Evolutionary conservation across 164 flowering plant species (phyloP), one percentile per base, ranked within the genome.

Genomic region (Pachysandra terminalis): DNA sequence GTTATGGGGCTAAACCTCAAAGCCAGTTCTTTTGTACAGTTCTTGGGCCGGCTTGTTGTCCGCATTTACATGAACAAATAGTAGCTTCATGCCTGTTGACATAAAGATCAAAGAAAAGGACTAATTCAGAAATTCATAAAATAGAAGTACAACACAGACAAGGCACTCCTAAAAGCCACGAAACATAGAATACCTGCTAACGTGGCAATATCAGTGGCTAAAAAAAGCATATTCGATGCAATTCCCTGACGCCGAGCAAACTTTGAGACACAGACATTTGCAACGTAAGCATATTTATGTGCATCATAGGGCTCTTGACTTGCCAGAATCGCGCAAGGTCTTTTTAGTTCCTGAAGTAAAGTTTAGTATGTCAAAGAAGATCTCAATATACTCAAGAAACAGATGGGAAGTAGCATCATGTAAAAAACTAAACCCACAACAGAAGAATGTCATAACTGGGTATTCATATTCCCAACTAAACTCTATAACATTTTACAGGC

Each of bases 201-300:
- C 45, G 72, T 59, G 45, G 86, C 91, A 65, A 81, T 56, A 60
- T 87, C 84, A 56, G 71, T 78, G 45, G 87, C 91, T 77, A 87
- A 75, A 77, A 71, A 67, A 58, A 87, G 56, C 86, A 85, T 81
- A 69, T 85, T 87, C 56, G 79, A 68, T 45, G 89, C 91, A 74
- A 85, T 79, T 51, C 86, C 85, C 74, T 78, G 89, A 51, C 89
- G 86, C 19, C 91, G 84, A 56, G 89, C 86, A 80, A 75, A 85
- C 73, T 85, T 87, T 37, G 88, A 64, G 61, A 87, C 89, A 71
- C 84, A 82, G 56, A 87, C 81, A 75, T 85, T 87, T 25, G 89
- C 77, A 79, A 87, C 71, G 45, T 87, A 87, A 57, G 86, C 87
- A 80, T 87, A 87, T 67, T 78, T 85, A 58, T 76, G 80, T 23